Conservation (phyloP, 768 basidiomycete genomes). For the Sarcomyxa edulis region DNA sequence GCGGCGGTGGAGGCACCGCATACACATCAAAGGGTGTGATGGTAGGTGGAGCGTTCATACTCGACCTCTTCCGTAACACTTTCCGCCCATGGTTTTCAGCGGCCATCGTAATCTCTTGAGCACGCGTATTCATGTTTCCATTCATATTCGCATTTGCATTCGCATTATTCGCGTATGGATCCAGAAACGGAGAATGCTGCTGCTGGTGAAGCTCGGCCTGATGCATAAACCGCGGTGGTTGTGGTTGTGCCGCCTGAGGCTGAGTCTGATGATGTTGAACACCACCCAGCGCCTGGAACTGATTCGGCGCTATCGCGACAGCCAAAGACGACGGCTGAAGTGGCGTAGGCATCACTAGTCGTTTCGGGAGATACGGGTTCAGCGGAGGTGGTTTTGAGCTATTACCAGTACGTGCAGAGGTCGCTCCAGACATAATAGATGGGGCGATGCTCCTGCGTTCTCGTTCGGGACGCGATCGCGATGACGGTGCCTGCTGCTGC, state of each 20-base stretch:
- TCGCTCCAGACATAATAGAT: slow-evolving; percentile 11
- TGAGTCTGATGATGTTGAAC: not conserved
- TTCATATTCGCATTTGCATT: too few species aligned
- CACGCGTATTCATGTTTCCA: too few species aligned
- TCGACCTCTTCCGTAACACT: too few species aligned
- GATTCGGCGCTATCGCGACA: slow-evolving; percentile 5
- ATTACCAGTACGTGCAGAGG: slow-evolving; percentile 11
- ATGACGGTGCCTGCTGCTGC: too few species aligned
- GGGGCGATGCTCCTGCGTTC: slow-evolving; percentile 9
- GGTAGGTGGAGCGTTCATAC: too few species aligned
- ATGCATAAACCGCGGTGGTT: not conserved
- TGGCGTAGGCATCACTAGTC: slow-evolving; percentile 71
- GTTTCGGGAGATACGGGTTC: slow-evolving; percentile 47
- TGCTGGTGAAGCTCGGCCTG: slow-evolving; percentile 8
- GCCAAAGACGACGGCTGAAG: slow-evolving; percentile 33
- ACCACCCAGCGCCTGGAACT: not conserved
- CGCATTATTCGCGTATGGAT: too few species aligned
- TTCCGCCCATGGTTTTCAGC: too few species aligned
- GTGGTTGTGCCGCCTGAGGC: slow-evolving; percentile 9
- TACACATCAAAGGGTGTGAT: too few species aligned
- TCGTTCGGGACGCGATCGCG: too few species aligned
- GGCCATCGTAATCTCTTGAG: too few species aligned
- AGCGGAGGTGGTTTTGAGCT: slow-evolving; percentile 13
- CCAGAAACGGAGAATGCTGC: too few species aligned
- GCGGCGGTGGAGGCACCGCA: too few species aligned